phyloP scores from a whole-genome alignment of 192 early-diverging fungal species.

The Linnemannia schmuckeri region DNA sequence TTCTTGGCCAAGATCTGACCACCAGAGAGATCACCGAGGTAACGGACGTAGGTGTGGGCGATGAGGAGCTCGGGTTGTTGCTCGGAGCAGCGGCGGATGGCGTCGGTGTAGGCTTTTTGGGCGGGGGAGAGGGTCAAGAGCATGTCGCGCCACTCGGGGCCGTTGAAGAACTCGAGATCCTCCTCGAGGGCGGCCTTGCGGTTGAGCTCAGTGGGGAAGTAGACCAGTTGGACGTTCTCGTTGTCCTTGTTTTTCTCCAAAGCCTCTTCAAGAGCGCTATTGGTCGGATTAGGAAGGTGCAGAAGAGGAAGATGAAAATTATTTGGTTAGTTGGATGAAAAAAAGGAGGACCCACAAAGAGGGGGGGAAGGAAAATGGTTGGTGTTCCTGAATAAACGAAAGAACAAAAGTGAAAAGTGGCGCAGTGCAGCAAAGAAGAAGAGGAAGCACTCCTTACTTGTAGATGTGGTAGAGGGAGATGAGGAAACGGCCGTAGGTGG shows the following conservation, averaged over 20 bases:
- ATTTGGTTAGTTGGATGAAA: neutral
- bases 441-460: slow-evolving; percentile 32
- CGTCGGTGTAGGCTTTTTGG: slow-evolving; percentile 61
- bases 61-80: slow-evolving; percentile 63
- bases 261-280: slow-evolving; percentile 60
- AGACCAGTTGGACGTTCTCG: slow-evolving; percentile 60
- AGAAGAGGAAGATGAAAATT: neutral
- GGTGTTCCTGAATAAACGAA: neutral
- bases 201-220: slow-evolving; percentile 66
- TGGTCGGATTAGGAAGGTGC: neutral
- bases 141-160: slow-evolving; percentile 44
- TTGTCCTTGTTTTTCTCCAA: slow-evolving; percentile 64
- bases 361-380: no score
- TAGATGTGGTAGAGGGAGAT: slow-evolving; percentile 66
- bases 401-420: neutral
- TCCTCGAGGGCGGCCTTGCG: slow-evolving; percentile 56
- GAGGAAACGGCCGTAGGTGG: slow-evolving; percentile 65
- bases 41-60: slow-evolving; percentile 69
- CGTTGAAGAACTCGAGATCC: slow-evolving; percentile 66
- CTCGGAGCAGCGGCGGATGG: slow-evolving; percentile 56
- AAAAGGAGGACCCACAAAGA: neutral
- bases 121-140: slow-evolving; percentile 61
- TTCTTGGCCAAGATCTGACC: slow-evolving; percentile 68
- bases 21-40: slow-evolving; percentile 69
- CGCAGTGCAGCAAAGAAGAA: neutral